Base-by-base conservation (phyloP, 2,329 filamentous ascomycete genomes). In the Fusarium buxicola region DNA sequence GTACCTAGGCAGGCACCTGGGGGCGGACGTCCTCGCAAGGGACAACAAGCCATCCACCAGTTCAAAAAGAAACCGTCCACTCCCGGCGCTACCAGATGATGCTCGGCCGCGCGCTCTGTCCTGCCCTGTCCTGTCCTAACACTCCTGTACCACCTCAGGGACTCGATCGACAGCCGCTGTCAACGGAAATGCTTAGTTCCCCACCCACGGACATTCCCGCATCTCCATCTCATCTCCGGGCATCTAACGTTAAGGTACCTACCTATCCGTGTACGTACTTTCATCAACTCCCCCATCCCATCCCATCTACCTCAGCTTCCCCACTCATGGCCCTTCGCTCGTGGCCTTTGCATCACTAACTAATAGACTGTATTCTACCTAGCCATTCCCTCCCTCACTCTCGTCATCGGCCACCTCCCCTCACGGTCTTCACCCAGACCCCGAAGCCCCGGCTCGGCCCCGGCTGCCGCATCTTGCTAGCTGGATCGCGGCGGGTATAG, bases 201-300 rank as follows among this genome's bases (percentile, higher is more conserved):
- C 18, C 28, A 46, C 18, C 25, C 8, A 25, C 21, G n/a, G n/a
- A n/a, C n/a, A n/a, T 13, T 48, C 32, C 45, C 34, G 45, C 35
- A 24, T 38, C 35, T 38, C 35, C 16, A 24, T 38, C 18, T 13
- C 44, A 47, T 44, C 18, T 46, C n/a, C 43, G n/a, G n/a, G n/a
- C n/a, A n/a, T n/a, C n/a, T n/a, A n/a, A n/a, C n/a, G n/a, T n/a
- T n/a, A n/a, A n/a, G n/a, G n/a, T n/a, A n/a, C n/a, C n/a, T n/a
- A n/a, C n/a, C n/a, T n/a, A n/a, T n/a, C n/a, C n/a, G n/a, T n/a
- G n/a, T n/a, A n/a, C n/a, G n/a, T n/a, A 35, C 34, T 28, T 34
- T 30, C 21, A 46, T 35, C 21, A n/a, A n/a, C n/a, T n/a, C n/a
- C n/a, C n/a, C 15, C 39, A 41, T 48, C 32, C 36, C 44, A 47